These are phyloP conservation scores for Pseudocercospora fijiensis DNA, from an alignment of 2,329 filamentous ascomycete genomes.

Conservation along the genomic window DNA sequence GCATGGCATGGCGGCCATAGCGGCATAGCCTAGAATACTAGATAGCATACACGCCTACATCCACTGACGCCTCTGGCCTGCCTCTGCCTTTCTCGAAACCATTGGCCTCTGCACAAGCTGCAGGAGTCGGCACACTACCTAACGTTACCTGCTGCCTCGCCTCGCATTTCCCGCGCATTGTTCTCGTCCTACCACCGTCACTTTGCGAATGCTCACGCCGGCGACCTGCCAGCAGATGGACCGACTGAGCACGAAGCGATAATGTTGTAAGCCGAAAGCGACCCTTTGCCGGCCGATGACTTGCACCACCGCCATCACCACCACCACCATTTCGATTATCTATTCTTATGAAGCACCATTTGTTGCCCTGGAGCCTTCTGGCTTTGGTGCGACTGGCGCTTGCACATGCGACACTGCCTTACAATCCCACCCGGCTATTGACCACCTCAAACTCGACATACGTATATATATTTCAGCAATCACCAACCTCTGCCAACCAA, in stretches of 20 bases:
- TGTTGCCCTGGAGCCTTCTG: conserved; percentile 28
- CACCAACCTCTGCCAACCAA: conserved; percentile 45
- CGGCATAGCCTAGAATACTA: not conserved
- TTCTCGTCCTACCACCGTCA: conserved; percentile 13
- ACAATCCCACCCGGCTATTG: conserved; percentile 73
- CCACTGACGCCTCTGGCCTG: conserved; percentile 3
- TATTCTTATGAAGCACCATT: conserved; percentile 24
- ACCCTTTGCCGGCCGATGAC: conserved; percentile 12
- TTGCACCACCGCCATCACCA: conserved; percentile 14
- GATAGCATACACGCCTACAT: not conserved
- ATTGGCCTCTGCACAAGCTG: not conserved
- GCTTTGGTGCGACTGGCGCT: conserved; percentile 27
- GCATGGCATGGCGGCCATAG: conserved; percentile 2
- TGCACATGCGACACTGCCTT: conserved; percentile 56
- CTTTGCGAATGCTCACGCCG: conserved; percentile 4
- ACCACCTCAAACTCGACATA: conserved; percentile 53
- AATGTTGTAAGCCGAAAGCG: conserved; percentile 18
- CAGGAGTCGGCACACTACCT: conserved; percentile 5
- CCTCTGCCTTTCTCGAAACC: conserved; percentile 17
- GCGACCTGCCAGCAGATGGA: conserved; percentile 4
- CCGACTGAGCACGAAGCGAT: conserved; percentile 11
- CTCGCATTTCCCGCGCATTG: conserved; percentile 8
- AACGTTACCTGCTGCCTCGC: too few species aligned
- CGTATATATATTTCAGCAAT: conserved; percentile 69
- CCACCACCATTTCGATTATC: conserved; percentile 9